Evolutionary conservation across 768 basidiomycete genomes (phyloP).

Genomic region (Suillus tomentosus): DNA sequence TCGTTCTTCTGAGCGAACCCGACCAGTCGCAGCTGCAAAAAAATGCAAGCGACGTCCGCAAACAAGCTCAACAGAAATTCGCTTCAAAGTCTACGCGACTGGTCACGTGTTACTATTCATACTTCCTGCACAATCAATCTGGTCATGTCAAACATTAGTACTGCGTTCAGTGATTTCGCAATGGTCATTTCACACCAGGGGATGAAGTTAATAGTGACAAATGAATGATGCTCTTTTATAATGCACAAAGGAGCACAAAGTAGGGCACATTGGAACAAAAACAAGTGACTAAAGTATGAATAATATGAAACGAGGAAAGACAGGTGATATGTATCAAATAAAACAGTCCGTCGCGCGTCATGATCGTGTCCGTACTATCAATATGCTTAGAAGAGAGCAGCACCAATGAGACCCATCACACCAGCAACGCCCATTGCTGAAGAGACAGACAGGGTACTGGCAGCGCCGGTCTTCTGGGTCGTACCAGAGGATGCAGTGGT

Average conservation of each 20-base stretch:
- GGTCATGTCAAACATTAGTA: background rate
- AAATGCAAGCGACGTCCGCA: slow-evolving; percentile 11
- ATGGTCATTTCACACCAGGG: background rate
- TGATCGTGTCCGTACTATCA: slow-evolving; percentile 8
- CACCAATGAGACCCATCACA: slow-evolving; percentile 53
- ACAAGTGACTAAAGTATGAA: background rate
- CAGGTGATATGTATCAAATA: slow-evolving; percentile 23
- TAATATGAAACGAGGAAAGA: slow-evolving; percentile 5
- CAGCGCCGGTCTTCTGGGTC: slow-evolving; percentile 33
- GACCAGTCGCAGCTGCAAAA: slow-evolving; percentile 12
- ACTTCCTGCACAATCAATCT: background rate
- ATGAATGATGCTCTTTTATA: background rate
- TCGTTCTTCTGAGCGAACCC: slow-evolving; percentile 7
- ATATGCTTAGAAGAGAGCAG: slow-evolving; percentile 44
- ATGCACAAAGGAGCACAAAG: slow-evolving; percentile 1
- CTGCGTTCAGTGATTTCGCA: background rate
- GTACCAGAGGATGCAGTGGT: slow-evolving; percentile 19
- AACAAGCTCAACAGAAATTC: slow-evolving; percentile 6
- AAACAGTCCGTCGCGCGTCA: slow-evolving; percentile 20
- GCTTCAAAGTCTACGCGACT: slow-evolving; percentile 14
- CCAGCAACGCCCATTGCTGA: slow-evolving; percentile 48
- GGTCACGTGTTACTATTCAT: slow-evolving; percentile 5
- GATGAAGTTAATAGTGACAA: background rate
- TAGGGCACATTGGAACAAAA: background rate
- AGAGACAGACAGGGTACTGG: slow-evolving; percentile 30